Evolutionary conservation across 106 monocot genomes (phyloP).

Genomic region (Allium sativum): DNA sequence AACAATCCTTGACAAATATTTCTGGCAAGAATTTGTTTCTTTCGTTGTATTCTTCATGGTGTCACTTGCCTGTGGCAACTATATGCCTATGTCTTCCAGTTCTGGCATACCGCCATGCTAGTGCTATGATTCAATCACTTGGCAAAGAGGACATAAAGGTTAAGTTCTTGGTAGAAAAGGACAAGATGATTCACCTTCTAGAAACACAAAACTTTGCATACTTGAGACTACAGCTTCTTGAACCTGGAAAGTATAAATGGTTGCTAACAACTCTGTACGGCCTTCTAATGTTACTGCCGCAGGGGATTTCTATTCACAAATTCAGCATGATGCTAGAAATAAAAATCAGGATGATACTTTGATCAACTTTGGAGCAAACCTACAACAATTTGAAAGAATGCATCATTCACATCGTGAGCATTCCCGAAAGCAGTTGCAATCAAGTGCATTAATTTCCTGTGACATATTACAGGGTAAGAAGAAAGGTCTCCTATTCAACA

Average conservation of each 20-base stretch:
- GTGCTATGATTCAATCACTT: too few relatives aligned
- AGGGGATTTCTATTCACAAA: constrained; percentile 26
- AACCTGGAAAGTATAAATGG: too few relatives aligned
- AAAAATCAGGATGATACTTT: constrained; percentile 30
- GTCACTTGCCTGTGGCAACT: too few relatives aligned
- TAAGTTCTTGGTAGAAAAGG: constrained; percentile 9
- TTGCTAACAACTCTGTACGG: too few relatives aligned
- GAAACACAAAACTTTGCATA: constrained; percentile 42
- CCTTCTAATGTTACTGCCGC: constrained; percentile 25
- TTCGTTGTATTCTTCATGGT: too few relatives aligned
- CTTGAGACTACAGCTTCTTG: constrained; percentile 26
- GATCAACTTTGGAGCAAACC: constrained; percentile 48
- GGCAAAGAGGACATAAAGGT: neutral
- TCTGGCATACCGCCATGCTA: too few relatives aligned
- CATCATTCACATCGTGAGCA: constrained; percentile 40
- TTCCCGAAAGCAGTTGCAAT: constrained; percentile 19
- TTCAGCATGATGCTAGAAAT: constrained; percentile 23
- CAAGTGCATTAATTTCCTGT: too few relatives aligned
- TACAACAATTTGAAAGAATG: constrained; percentile 56
- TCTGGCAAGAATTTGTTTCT: too few relatives aligned
- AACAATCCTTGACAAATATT: too few relatives aligned
- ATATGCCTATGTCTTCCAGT: too few relatives aligned
- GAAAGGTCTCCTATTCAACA: too few relatives aligned
- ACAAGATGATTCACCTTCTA: constrained; percentile 88
- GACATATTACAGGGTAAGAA: too few relatives aligned